Percentiles rank a stretch among this genome's conserved stretches.
These are phyloP conservation scores for Agrostemma githago DNA, from an alignment of 148 eudicot genomes.

Conservation along the genomic window DNA sequence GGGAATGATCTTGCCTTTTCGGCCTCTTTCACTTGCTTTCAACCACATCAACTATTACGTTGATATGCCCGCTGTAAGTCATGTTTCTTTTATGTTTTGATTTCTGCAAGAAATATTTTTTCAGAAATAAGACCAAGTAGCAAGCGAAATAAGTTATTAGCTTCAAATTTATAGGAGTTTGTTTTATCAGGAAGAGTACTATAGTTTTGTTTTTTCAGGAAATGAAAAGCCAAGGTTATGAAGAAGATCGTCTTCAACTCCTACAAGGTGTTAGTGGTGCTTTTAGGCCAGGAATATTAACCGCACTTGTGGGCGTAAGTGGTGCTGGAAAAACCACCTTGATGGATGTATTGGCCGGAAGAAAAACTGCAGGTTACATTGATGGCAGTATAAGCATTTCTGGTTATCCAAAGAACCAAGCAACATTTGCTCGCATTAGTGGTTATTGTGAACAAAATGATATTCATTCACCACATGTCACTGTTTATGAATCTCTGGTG, in stretches of 20 bases:
- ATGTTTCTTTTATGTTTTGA: neutral
- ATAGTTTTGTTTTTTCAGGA: constrained; percentile 35
- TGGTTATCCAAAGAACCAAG: constrained; percentile 65
- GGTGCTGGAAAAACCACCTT: constrained; percentile 78
- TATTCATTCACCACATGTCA: constrained; percentile 64
- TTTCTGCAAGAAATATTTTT: neutral
- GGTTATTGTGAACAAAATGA: constrained; percentile 74
- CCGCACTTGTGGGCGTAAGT: constrained; percentile 76
- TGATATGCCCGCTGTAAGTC: constrained; percentile 61
- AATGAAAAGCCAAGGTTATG: constrained; percentile 48
- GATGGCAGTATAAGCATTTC: constrained; percentile 55
- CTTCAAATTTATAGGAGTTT: constrained; percentile 1
- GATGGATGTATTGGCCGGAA: constrained; percentile 72
- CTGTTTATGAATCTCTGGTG: constrained; percentile 61
- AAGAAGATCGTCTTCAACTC: constrained; percentile 49
- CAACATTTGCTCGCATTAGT: constrained; percentile 59
- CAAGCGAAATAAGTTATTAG: too few species aligned
- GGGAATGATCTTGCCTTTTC: constrained; percentile 64
- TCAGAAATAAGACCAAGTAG: neutral
- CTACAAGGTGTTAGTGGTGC: constrained; percentile 64
- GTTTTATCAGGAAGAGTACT: neutral
- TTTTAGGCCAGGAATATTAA: constrained; percentile 69
- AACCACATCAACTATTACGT: constrained; percentile 56
- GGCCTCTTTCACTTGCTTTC: constrained; percentile 60
- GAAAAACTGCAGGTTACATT: constrained; percentile 64